These are phyloP conservation scores for Camellia granthamiana DNA, from an alignment of 148 eudicot genomes.

Conservation along the genomic window DNA sequence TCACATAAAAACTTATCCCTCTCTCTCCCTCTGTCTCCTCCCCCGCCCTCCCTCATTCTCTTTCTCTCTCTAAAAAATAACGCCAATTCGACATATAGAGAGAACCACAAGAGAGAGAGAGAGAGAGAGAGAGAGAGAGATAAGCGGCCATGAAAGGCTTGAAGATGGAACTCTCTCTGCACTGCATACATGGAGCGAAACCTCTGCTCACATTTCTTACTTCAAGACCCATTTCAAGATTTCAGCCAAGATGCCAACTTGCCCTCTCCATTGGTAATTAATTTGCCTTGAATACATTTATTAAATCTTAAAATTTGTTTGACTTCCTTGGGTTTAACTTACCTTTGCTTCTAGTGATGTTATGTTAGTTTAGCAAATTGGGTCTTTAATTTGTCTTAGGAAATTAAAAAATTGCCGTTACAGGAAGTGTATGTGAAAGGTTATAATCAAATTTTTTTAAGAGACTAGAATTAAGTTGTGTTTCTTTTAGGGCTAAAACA, in stretches of 20 bases:
- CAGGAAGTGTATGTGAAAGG: background rate
- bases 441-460: background rate
- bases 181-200: slow-evolving; percentile 4
- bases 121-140: background rate
- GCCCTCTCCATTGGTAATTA: slow-evolving; percentile 11
- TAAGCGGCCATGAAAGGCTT: slow-evolving; percentile 12
- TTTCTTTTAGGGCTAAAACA: too few species aligned
- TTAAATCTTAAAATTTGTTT: background rate
- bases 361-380: background rate
- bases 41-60: background rate
- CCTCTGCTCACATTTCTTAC: background rate
- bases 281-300: background rate
- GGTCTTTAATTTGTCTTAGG: background rate
- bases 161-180: slow-evolving; percentile 3
- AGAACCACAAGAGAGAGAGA: background rate
- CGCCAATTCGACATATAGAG: background rate
- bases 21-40: background rate
- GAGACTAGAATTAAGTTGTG: too few species aligned
- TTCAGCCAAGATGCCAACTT: slow-evolving; percentile 11
- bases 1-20: slow-evolving; percentile 10
- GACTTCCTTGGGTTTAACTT: background rate
- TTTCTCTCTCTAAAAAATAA: background rate
- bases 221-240: slow-evolving; percentile 12
- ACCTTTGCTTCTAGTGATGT: background rate
- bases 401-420: background rate